Evolutionary conservation across 2,329 filamentous ascomycete genomes (phyloP), one percentile per base, ranked within the genome.

Genomic region (Apiospora malaysiana): DNA sequence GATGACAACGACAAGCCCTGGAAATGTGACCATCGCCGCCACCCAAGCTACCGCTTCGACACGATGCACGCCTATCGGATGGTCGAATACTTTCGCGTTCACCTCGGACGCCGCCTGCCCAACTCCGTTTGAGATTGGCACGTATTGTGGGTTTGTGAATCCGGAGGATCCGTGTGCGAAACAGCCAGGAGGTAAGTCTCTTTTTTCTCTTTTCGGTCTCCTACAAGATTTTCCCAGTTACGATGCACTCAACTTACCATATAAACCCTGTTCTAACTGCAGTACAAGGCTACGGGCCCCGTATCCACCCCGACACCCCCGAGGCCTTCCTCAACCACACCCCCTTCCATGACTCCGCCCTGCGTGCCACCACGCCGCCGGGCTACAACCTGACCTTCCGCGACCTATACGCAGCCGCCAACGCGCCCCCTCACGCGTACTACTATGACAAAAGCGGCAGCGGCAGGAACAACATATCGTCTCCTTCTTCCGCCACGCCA

Each of bases 261-360:
- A n/a, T n/a, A n/a, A n/a, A 18, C 18, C 32, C 18, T 8, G 18
- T 32, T 16, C 14, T n/a, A 23, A 14, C n/a, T 1, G 8, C 9
- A 40, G 5, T 23, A 9, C 2, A 63, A 63, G 56, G 56, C 18
- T 9, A 63, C 21, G 56, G 56, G 1, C 32, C 32, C 32, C 56
- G 10, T 6, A 21, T 63, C 18, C 8, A 40, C 4, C 56, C 56
- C 56, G 56, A 63, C 27, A 63, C 56, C 56, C 66, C 66, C 43
- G 66, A 68, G 42, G 66, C 23, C 42, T 68, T 68, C 66, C 66
- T 47, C 66, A 18, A 43, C 66, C 16, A 47, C 66, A 25, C 66
- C 5, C 23, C 32, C 43, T 47, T 68, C 43, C 46, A 47, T 43
- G 18, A 68, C 2, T 25, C 43, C 25, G 32, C 66, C 7, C 46